Percentiles rank a stretch among this genome's conserved stretches.
Evolutionary conservation across 208 protist species (phyloP).

Genomic region (Trypanosoma cruzi): DNA sequence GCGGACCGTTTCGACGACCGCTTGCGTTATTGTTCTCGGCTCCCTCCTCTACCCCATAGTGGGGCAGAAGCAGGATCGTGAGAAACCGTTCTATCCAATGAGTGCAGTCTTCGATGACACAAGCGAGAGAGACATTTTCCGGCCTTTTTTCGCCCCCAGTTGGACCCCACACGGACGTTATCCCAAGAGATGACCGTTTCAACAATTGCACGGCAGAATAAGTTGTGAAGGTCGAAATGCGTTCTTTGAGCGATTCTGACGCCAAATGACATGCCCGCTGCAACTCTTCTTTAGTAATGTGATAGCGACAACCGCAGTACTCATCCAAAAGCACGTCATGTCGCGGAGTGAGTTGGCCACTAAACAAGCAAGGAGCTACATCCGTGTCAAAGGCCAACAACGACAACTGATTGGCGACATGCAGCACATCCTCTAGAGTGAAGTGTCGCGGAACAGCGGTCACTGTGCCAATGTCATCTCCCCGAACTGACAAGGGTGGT

Average conservation of each 20-base stretch:
- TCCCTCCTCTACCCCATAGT: conserved; percentile 5
- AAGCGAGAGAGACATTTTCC: background rate
- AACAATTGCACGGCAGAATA: conserved; percentile 6
- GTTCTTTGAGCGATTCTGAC: conserved; percentile 15
- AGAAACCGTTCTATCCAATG: background rate
- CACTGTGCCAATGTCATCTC: conserved; percentile 10
- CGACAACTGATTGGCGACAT: conserved; percentile 12
- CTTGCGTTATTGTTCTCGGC: background rate
- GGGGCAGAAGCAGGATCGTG: conserved; percentile 9
- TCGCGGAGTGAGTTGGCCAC: background rate
- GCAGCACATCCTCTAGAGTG: conserved; percentile 14
- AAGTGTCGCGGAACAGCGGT: conserved; percentile 14
- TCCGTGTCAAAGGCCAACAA: conserved; percentile 7
- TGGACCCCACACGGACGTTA: background rate
- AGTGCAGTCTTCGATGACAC: background rate
- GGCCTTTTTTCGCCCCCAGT: background rate
- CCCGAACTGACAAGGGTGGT: conserved; percentile 13
- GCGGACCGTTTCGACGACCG: background rate
- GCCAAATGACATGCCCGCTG: conserved; percentile 9
- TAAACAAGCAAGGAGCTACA: conserved; percentile 10
- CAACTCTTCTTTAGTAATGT: conserved; percentile 2
- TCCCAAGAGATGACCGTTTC: background rate
- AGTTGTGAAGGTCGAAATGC: conserved; percentile 9
- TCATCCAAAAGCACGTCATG: conserved; percentile 1
- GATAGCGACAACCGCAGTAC: conserved; percentile 18